Evolutionary conservation across 148 eudicot genomes (phyloP), one percentile per base, ranked within the genome.

Genomic region (Drosera capensis): DNA sequence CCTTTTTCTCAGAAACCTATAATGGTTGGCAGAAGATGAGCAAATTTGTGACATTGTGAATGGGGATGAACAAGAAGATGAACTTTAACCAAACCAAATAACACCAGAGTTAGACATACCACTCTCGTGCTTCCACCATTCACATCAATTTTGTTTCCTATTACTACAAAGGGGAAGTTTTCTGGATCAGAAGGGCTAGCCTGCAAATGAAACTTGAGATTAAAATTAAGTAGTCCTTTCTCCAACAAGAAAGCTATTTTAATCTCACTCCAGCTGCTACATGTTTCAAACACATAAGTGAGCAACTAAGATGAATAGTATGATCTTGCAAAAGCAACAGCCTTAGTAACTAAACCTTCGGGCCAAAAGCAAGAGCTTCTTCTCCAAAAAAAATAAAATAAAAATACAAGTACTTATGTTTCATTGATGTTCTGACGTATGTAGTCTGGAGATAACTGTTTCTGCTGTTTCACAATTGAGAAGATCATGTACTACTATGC

Each of bases 1-100:
- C 96, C 66, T 82, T 87, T 53, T 87, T 87, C 74, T 87, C 96
- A 48, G 94, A 77, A 49, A 87, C 94, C 96, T 87, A 58, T 23
- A 56, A 31, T 28, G 25, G 12, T 17, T 39, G n/a, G 6, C 43
- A 39, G 7, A 37, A 1, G 17, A 20, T n/a, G 43, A 11, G 5
- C 31, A 28, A 28, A 6, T 37, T 9, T 37, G 11, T 14, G 14
- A 3, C 1, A 1, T 2, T 15, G 7, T 20, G 18, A 17, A 3
- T 2, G 18, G 14, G 7, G 43, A 39, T 12, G 14, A 8, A 39
- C 3, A 39, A 39, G 43, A 15, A 15, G 5, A 14, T 12, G 43
- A 39, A 11, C 11, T 28, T 28, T 11, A 28, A 28, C 11, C 31
- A 39, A 17, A 39, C 17, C 14, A 14, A 14, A 39, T 39, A 6